These are phyloP conservation scores for Clathrospora elynae DNA, from an alignment of 2,329 filamentous ascomycete species.

Conservation along the genomic window DNA sequence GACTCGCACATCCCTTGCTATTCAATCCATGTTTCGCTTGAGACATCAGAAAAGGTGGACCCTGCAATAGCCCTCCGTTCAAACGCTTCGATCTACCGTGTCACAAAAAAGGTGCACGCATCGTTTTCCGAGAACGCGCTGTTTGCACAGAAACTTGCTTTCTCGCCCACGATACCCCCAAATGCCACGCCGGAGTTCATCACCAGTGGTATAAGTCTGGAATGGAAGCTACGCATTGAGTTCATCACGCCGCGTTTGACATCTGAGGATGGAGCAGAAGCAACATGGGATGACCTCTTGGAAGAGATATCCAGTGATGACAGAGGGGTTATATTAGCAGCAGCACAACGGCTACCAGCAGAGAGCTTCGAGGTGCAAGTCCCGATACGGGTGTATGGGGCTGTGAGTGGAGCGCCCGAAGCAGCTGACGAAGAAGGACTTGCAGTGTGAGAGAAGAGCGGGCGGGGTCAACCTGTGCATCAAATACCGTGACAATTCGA, in stretches of 20 bases:
- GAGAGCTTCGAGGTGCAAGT: conserved; percentile 92
- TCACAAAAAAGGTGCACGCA: conserved; percentile 81
- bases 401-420: conserved; percentile 52
- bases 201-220: conserved; percentile 82
- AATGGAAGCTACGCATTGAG: conserved; percentile 89
- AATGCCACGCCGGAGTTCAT: conserved; percentile 88
- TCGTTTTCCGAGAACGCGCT: conserved; percentile 80
- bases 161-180: conserved; percentile 81
- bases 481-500: too few species aligned
- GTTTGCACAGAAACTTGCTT: conserved; percentile 77
- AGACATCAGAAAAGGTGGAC: conserved; percentile 84
- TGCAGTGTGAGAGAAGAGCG: conserved; percentile 30
- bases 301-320: conserved; percentile 82
- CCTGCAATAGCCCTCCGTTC: conserved; percentile 80
- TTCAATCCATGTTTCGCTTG: conserved; percentile 80
- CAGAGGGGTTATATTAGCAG: conserved; percentile 75
- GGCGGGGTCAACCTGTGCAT: not conserved
- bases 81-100: conserved; percentile 81
- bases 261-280: conserved; percentile 41
- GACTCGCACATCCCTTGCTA: conserved; percentile 81
- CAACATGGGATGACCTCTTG: conserved; percentile 58
- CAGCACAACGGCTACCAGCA: conserved; percentile 76
- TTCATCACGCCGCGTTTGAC: conserved; percentile 77
- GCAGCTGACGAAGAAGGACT: conserved; percentile 40
- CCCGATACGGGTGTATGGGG: conserved; percentile 77